Evolutionary conservation across 805 yeast species (phyloP).

Genomic region (Metschnikowia dekortorum): DNA sequence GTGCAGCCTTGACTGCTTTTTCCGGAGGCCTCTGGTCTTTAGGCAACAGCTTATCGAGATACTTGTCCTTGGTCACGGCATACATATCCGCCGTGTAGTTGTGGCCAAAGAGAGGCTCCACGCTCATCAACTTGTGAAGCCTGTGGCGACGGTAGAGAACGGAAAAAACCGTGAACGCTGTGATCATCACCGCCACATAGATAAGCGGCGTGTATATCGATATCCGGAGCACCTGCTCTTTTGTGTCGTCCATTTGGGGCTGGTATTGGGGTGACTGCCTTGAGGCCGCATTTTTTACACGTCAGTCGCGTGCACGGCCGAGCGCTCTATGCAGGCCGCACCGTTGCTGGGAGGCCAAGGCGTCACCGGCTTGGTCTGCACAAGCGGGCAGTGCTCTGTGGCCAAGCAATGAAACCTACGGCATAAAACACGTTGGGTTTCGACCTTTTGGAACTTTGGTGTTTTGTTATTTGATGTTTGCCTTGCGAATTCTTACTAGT

Average conservation of each 20-base stretch:
- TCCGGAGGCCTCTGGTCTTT: conserved; percentile 61
- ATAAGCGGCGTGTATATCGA: conserved; percentile 62
- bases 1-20: conserved; percentile 62
- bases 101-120: conserved; percentile 70
- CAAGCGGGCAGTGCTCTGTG: too few species aligned
- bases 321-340: not conserved
- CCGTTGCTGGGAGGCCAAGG: too few species aligned
- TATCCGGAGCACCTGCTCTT: conserved; percentile 27
- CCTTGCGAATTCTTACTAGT: too few species aligned
- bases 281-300: conserved; percentile 1
- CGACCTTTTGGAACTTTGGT: too few species aligned
- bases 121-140: conserved; percentile 47
- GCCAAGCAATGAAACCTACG: too few species aligned
- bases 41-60: conserved; percentile 34
- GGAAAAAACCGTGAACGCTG: conserved; percentile 67
- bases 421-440: too few species aligned
- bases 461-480: too few species aligned
- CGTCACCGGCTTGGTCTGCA: too few species aligned
- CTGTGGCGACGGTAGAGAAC: conserved; percentile 59
- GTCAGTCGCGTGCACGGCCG: conserved; percentile 1
- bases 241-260: conserved; percentile 14
- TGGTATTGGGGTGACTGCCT: not conserved
- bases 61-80: conserved; percentile 48
- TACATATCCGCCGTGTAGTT: conserved; percentile 65
- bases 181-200: conserved; percentile 64